These are phyloP conservation scores for Rutstroemia sp. DNA, from an alignment of 2,329 filamentous ascomycete genomes.

Conservation along the genomic window DNA sequence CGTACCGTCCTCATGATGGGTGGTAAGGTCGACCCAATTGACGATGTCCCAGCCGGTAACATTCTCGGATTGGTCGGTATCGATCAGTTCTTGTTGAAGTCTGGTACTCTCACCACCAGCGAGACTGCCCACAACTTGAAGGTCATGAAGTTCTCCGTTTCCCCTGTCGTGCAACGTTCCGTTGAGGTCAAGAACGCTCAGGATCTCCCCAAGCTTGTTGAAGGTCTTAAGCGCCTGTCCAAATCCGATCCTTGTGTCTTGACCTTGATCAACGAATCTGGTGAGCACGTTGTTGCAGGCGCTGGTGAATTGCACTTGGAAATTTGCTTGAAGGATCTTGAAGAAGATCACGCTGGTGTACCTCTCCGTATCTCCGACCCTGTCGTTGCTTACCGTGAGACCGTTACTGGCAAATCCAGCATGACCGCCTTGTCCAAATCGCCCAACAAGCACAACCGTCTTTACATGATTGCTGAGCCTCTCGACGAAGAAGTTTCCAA, in stretches of 20 bases:
- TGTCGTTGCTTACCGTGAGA: slow-evolving; percentile 98
- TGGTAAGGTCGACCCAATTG: slow-evolving; percentile 96
- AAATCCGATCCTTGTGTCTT: slow-evolving; percentile 99
- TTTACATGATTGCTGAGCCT: slow-evolving; percentile 90
- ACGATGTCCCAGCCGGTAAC: slow-evolving; percentile 98
- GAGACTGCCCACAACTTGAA: slow-evolving; percentile 99
- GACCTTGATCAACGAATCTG: slow-evolving; percentile 80
- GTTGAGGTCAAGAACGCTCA: slow-evolving; percentile 99
- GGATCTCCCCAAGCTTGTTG: slow-evolving; percentile 98
- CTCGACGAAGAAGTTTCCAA: slow-evolving; percentile 84
- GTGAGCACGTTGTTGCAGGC: slow-evolving; percentile 98
- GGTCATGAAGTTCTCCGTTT: slow-evolving; percentile 99
- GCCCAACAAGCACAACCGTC: slow-evolving; percentile 99
- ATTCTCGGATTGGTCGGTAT: slow-evolving; percentile 99
- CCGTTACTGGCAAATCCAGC: slow-evolving; percentile 74
- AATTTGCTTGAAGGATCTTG: slow-evolving; percentile 99
- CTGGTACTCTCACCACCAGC: slow-evolving; percentile 94
- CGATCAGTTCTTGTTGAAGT: slow-evolving; percentile 99
- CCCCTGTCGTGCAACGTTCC: slow-evolving; percentile 95
- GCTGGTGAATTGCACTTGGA: slow-evolving; percentile 99
- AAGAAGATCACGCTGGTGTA: slow-evolving; percentile 98
- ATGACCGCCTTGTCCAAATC: slow-evolving; percentile 99
- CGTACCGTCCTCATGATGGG: slow-evolving; percentile 99
- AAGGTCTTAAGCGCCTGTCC: slow-evolving; percentile 99
- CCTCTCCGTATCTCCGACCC: slow-evolving; percentile 97